Base-by-base conservation (phyloP, 2,329 filamentous ascomycete species). In the Helicocarpus griseus region DNA sequence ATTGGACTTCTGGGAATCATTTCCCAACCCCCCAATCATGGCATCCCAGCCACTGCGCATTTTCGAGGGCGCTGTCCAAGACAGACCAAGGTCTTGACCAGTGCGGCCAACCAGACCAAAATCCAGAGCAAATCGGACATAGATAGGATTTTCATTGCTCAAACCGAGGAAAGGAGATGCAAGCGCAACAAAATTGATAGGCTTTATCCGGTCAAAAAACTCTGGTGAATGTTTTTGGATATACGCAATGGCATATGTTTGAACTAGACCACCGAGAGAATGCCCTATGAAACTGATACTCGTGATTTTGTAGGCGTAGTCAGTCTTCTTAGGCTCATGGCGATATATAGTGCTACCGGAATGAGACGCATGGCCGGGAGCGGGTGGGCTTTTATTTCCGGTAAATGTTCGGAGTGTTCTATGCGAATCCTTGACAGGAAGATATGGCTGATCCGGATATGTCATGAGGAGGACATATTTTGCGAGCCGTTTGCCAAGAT, bases 91-190 rank as follows among this genome's bases (percentile, higher is more conserved):
- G 70, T 98, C 93, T 67, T 97, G 89, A 6, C 93, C 93, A 2
- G 93, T 96, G 50, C 91, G 81, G n/a, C 93, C 93, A 13, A 98
- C 91, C 1, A 98, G 77, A 0, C 93, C 93, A 70, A 97, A 95
- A 65, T 98, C 93, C 3, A 98, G 75, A 0, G 93, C 93, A 67
- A 98, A 97, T 62, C 90, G 95, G 68, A 98, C 87, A 65, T 98
- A 98, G 52, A 97, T 77, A 0, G 93, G 93, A 60, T 98, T 98
- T 65, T 98, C 93, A 65, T 98, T 96, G 68, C 91, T 97, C 35
- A 97, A 73, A 0, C 91, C 91, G 1, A 97, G 73, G 58, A 96
- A 89, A 0, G 91, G 91, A 0, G 90, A 85, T 14, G 91, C 90
- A 58, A 97, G 73, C 26, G 86, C 78, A 57, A 97, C 85, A 63